Evolutionary conservation across 805 yeast genomes (phyloP).

Genomic region (Lipomyces oligophaga): DNA sequence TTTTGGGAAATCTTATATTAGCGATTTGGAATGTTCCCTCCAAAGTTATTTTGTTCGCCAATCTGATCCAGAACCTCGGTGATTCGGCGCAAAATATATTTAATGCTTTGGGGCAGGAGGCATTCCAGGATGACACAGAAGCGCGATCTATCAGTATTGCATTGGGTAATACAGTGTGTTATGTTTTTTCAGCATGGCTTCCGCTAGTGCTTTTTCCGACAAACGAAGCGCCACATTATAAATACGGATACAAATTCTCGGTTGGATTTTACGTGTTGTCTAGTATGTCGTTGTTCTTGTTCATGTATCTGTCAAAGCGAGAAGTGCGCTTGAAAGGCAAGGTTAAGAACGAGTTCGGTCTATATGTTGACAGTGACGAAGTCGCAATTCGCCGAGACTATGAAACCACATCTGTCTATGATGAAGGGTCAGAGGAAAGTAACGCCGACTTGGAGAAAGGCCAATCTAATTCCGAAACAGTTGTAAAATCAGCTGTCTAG

Average conservation of each 20-base stretch:
- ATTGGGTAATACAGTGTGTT: conserved; percentile 36
- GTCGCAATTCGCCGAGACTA: not conserved
- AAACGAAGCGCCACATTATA: conserved; percentile 38
- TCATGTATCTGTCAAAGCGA: conserved; percentile 8
- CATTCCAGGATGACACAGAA: conserved; percentile 34
- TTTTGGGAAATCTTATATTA: conserved; percentile 16
- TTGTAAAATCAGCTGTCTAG: not conserved
- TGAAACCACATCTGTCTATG: not conserved
- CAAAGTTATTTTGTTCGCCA: conserved; percentile 13
- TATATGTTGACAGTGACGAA: conserved; percentile 10
- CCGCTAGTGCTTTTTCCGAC: conserved; percentile 39
- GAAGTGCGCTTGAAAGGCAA: conserved; percentile 6
- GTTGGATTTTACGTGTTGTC: conserved; percentile 10
- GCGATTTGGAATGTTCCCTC: conserved; percentile 22
- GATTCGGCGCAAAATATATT: conserved; percentile 14
- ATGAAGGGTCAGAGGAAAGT: not conserved
- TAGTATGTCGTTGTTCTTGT: conserved; percentile 8
- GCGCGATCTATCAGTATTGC: conserved; percentile 34
- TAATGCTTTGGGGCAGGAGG: conserved; percentile 31
- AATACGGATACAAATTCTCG: conserved; percentile 19
- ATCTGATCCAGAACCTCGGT: conserved; percentile 14
- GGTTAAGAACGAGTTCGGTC: conserved; percentile 12
- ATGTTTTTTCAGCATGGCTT: conserved; percentile 39
- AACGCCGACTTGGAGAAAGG: not conserved
- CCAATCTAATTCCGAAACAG: not conserved